Base-by-base conservation (phyloP, 2,329 filamentous ascomycete genomes). In the Cercospora sp. region DNA sequence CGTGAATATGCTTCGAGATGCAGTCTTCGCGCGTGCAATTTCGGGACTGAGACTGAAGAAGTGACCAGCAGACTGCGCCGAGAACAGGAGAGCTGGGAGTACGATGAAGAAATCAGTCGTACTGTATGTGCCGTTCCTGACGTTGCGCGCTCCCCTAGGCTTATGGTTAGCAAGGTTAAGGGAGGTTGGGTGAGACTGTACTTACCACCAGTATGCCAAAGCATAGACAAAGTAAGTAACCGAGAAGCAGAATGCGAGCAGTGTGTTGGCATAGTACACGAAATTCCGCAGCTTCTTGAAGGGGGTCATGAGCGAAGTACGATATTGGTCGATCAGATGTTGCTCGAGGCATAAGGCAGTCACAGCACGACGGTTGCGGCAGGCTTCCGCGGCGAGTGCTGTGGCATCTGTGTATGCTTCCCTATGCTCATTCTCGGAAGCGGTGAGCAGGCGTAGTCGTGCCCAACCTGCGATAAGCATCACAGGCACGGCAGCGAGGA, bases 331-430 rank as follows among this genome's bases (percentile, higher is more conserved):
- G 18, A 82, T 72, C 16, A 82, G 77, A 48, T 80, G 75, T 6
- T 76, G 71, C 67, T 83, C 81, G 6, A 81, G 74, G 6, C 81
- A 80, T 10, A 83, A 79, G 1, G 80, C 77, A 3, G 81, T 79
- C 13, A 83, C 84, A 30, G 90, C 91, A 72, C 88, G 87, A 77
- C 90, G 89, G 1, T 86, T 87, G 63, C 86, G 85, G 60, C 90
- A 87, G 0, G 89, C 89, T 72, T 92, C 90, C 5, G 88, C 87
- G 1, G 89, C 89, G 62, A 91, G 85, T 5, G 85, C 84, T 16
- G 89, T 86, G 1, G 90, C 88, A 53, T 85, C 84, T 6, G 86
- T 84, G 72, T 90, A 92, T 2, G 90, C 88, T 26, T 84, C 85
- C 48, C 88, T 86, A 71, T 91, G 88, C 13, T 86, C 85, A 65